phyloP scores from a whole-genome alignment of 2,329 filamentous ascomycete genomes.

The Endothia cerciana region DNA sequence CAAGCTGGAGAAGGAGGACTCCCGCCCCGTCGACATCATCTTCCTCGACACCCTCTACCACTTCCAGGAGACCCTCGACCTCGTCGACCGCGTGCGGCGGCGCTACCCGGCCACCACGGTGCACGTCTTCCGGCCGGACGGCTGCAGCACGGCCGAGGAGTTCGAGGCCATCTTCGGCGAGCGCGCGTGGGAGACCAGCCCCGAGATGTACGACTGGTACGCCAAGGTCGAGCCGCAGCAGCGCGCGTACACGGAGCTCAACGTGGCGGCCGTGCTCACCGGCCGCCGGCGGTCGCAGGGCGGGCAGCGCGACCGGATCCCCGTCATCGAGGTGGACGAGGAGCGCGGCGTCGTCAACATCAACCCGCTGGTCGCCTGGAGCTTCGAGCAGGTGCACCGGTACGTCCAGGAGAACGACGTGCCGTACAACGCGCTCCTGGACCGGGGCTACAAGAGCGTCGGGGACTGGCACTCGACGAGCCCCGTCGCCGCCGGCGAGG shows the following conservation, averaged over 20 bases:
- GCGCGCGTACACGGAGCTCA: slow-evolving; percentile 84
- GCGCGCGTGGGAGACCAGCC: slow-evolving; percentile 79
- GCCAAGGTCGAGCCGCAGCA: slow-evolving; percentile 97
- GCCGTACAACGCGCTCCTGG: slow-evolving; percentile 90
- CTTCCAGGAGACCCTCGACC: slow-evolving; percentile 75
- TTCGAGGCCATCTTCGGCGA: slow-evolving; percentile 84
- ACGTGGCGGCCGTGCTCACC: slow-evolving; percentile 88
- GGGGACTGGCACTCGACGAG: slow-evolving; percentile 98
- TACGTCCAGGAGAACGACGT: slow-evolving; percentile 88
- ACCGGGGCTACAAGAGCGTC: slow-evolving; percentile 95
- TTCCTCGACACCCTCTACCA: slow-evolving; percentile 87
- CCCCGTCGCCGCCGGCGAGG: slow-evolving; percentile 87
- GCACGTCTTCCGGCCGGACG: slow-evolving; percentile 88
- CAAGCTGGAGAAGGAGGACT: slow-evolving; percentile 67
- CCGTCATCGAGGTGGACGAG: slow-evolving; percentile 87
- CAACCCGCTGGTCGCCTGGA: slow-evolving; percentile 96
- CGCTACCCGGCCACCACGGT: slow-evolving; percentile 79
- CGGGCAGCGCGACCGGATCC: slow-evolving; percentile 85
- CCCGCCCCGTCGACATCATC: slow-evolving; percentile 66
- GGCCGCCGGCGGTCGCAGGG: slow-evolving; percentile 91
- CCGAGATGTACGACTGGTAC: slow-evolving; percentile 93
- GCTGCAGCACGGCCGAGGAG: slow-evolving; percentile 70
- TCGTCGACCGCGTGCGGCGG: slow-evolving; percentile 74
- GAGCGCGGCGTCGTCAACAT: slow-evolving; percentile 93
- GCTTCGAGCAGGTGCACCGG: slow-evolving; percentile 83